A percentile compares a stretch with the other conserved stretches of the same genome.
Conservation (phyloP, 768 basidiomycete species). For the Trametes punicea region DNA sequence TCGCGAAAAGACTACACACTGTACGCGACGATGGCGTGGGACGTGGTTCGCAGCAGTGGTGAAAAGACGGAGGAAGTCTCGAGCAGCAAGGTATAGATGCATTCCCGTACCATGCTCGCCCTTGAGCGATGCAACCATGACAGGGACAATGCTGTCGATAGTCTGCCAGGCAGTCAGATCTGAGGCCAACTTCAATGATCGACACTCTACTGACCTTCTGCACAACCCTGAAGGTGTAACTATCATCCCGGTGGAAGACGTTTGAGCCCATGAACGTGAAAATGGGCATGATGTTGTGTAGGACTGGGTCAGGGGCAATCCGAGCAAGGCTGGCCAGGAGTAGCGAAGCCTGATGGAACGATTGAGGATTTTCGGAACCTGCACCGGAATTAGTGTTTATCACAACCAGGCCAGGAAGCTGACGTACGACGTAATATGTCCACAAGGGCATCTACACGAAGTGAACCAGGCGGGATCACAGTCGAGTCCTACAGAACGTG, state of each 20-base stretch:
- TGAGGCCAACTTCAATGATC: background rate
- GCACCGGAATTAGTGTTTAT: background rate
- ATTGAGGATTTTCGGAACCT: slow-evolving; percentile 92
- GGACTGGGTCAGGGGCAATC: slow-evolving; percentile 83
- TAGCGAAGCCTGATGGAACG: slow-evolving; percentile 88
- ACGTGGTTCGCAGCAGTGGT: slow-evolving; percentile 91
- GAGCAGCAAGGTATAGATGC: slow-evolving; percentile 64
- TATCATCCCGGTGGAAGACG: slow-evolving; percentile 93
- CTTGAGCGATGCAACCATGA: slow-evolving; percentile 81
- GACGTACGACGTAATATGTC: slow-evolving; percentile 76
- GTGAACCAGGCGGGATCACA: slow-evolving; percentile 49
- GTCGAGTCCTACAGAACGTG: slow-evolving; percentile 43
- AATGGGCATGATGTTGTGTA: slow-evolving; percentile 95
- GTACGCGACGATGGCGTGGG: slow-evolving; percentile 87
- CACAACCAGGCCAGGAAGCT: background rate
- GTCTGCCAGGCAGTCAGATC: slow-evolving; percentile 49
- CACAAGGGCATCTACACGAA: slow-evolving; percentile 83
- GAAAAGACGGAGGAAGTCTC: slow-evolving; percentile 86
- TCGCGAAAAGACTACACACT: slow-evolving; percentile 45
- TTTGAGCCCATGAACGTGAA: slow-evolving; percentile 99
- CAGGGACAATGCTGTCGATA: slow-evolving; percentile 89
- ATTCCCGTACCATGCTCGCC: slow-evolving; percentile 48
- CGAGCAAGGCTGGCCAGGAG: slow-evolving; percentile 82
- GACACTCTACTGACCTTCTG: slow-evolving; percentile 60
- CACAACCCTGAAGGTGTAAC: slow-evolving; percentile 92